phyloP scores from a whole-genome alignment of 2,329 filamentous ascomycete species.

The Ceratocystis colombiana region DNA sequence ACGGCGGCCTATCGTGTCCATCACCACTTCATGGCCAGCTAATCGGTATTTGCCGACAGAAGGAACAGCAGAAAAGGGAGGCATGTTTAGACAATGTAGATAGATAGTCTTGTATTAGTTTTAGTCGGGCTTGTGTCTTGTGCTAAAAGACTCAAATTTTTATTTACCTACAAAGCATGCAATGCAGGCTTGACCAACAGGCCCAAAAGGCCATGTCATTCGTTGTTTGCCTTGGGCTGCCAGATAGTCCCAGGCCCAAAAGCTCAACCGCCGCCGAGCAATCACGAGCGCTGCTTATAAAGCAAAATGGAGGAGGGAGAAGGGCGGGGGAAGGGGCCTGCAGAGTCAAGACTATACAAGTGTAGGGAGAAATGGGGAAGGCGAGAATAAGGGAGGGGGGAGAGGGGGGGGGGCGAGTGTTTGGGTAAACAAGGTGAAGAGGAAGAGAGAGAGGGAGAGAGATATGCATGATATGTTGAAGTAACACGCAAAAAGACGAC shows the following conservation, averaged over 20 bases:
- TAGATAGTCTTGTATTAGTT: not conserved
- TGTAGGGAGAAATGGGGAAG: not conserved
- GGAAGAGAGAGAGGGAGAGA: slow-evolving; percentile 32
- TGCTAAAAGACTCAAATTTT: not conserved
- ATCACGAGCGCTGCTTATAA: not conserved
- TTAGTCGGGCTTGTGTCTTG: not conserved
- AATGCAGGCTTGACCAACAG: not conserved
- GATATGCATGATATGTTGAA: slow-evolving; percentile 26
- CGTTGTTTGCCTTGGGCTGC: not conserved
- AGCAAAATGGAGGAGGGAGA: not conserved
- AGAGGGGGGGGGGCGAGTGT: slow-evolving; percentile 22
- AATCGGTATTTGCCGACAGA: not conserved
- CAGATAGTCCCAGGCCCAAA: not conserved
- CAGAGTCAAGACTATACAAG: not conserved
- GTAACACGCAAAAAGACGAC: slow-evolving; percentile 37
- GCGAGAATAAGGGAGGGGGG: not conserved
- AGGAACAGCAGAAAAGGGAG: not conserved
- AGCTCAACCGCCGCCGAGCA: not conserved
- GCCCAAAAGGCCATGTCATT: no score
- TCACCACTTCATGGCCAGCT: not conserved
- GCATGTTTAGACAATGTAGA: not conserved
- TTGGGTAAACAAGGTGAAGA: slow-evolving; percentile 26
- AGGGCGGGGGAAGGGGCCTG: not conserved
- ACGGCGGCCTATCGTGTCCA: no score
- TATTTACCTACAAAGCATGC: slow-evolving; percentile 3